These are phyloP conservation scores for Apophysomyces variabilis DNA, from an alignment of 371 early-diverging fungal genomes.

Conservation along the genomic window DNA sequence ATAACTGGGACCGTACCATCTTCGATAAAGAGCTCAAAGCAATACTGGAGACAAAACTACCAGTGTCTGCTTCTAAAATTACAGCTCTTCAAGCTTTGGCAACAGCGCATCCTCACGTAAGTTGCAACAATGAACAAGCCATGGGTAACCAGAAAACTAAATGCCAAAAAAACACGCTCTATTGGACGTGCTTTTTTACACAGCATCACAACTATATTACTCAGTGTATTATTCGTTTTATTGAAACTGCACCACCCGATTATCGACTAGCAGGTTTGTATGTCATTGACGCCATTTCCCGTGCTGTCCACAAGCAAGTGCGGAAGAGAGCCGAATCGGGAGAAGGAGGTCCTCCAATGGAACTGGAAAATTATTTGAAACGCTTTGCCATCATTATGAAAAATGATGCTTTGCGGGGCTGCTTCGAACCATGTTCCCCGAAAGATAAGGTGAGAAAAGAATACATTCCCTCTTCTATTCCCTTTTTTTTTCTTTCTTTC, in stretches of 20 bases:
- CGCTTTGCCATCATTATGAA: slow-evolving; percentile 47
- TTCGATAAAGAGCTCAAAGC: slow-evolving; percentile 66
- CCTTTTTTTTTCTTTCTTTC: not conserved
- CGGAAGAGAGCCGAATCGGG: slow-evolving; percentile 37
- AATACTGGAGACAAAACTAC: slow-evolving; percentile 55
- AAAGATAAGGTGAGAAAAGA: slow-evolving; percentile 52
- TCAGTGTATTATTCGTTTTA: slow-evolving; percentile 57
- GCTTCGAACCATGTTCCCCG: slow-evolving; percentile 38
- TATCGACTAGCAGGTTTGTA: slow-evolving; percentile 70
- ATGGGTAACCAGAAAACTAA: not conserved
- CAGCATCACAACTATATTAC: slow-evolving; percentile 64
- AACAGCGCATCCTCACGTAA: slow-evolving; percentile 61
- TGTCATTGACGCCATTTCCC: slow-evolving; percentile 70
- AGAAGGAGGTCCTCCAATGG: slow-evolving; percentile 22
- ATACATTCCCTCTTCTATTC: too few relatives aligned
- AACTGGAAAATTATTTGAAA: slow-evolving; percentile 38
- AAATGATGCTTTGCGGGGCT: slow-evolving; percentile 33
- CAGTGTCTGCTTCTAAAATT: slow-evolving; percentile 71
- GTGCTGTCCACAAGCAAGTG: slow-evolving; percentile 49
- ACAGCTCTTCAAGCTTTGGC: slow-evolving; percentile 56
- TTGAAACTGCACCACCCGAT: slow-evolving; percentile 61
- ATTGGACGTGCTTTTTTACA: not conserved
- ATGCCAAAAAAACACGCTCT: not conserved
- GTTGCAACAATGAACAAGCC: not conserved
- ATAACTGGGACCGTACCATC: slow-evolving; percentile 52